Evolutionary conservation across 306 rosid species (phyloP), one percentile per base, ranked within the genome.

Genomic region (Alnus glutinosa): DNA sequence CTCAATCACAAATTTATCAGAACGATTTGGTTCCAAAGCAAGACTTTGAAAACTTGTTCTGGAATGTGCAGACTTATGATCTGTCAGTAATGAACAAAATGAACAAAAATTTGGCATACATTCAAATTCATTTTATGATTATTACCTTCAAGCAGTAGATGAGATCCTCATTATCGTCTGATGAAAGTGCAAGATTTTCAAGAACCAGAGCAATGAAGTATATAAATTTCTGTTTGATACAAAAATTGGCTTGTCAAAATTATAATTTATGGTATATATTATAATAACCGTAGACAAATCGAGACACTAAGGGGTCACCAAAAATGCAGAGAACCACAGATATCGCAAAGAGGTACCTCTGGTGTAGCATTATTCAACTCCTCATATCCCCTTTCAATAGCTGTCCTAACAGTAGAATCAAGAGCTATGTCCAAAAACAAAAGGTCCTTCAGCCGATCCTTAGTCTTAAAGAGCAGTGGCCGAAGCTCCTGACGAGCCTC

Each of bases 371-470:
- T 85, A 80, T 86, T 91, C 70, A 95, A 82, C 77, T 85, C 92
- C 89, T 91, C 99, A 2, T 93, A 91, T 69, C 94, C 92, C 83
- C 97, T 95, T 85, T 95, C 99, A 46, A 91, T 80, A 42, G 98
- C 98, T 30, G 98, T 95, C 90, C 99, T 89, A 78, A 95, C 94
- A 1, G 97, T 79, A 78, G 99, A 95, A 88, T 95, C 99, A 77
- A 95, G 99, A 77, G 99, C 97, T 79, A 91, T 81, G 88, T 95
- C 98, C 89, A 95, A 90, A 90, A 95, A 95, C 81, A 95, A 42
- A 80, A 95, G 91, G 89, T 95, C 99, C 89, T 85, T 95, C 80
- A 95, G 84, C 82, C 99, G 99, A 82, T 85, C 80, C 78, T 83
- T 89, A 75, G 96, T 84, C 77, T 86, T 90, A 75, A 77, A 80